Evolutionary conservation across 2,329 filamentous ascomycete genomes (phyloP), one percentile per base, ranked within the genome.

Genomic region (Plectosphaerella plurivora): DNA sequence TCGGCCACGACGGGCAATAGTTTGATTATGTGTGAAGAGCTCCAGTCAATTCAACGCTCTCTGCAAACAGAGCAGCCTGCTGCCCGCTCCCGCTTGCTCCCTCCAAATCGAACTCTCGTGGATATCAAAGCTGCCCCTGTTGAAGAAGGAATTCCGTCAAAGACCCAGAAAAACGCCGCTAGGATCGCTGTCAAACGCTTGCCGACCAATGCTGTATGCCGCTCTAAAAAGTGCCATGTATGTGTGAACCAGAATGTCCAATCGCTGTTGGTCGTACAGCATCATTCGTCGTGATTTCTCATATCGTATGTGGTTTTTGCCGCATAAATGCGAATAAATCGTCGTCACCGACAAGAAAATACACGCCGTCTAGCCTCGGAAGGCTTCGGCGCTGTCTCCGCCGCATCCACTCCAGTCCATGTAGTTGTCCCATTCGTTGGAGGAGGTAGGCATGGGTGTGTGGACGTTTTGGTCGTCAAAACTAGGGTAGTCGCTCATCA

Each of bases 211-310:
- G 41, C 41, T 18, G 22, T 22, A 44, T 44, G 41, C 41, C 10
- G 18, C 41, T 44, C 41, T 44, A 20, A 44, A 20, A 44, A 44
- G 41, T 44, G 18, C 7, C n/a, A 20, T 39, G 18, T 7, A n/a
- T n/a, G 41, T 7, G 22, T 22, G 41, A 44, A 44, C 41, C 41
- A 44, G 2, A 44, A 44, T 44, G 41, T 20, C 18, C 41, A 2
- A 16, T 41, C 16, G 41, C 41, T 44, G n/a, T 44, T 49, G 47
- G 47, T 49, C 47, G 47, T 39, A 49, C 36, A 49, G 20, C 35
- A 10, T 22, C 10, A 33, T 33, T 33, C 28, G 28, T 33, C 28
- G 28, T 33, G 28, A 12, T 33, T 10, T 22, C 22, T 22, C 22
- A 5, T 22, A 5, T 22, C 22, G 22, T 22, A 8, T 10, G 4